These are phyloP conservation scores for Fusarium phyllophilum DNA, from an alignment of 2,329 filamentous ascomycete species.

Conservation along the genomic window DNA sequence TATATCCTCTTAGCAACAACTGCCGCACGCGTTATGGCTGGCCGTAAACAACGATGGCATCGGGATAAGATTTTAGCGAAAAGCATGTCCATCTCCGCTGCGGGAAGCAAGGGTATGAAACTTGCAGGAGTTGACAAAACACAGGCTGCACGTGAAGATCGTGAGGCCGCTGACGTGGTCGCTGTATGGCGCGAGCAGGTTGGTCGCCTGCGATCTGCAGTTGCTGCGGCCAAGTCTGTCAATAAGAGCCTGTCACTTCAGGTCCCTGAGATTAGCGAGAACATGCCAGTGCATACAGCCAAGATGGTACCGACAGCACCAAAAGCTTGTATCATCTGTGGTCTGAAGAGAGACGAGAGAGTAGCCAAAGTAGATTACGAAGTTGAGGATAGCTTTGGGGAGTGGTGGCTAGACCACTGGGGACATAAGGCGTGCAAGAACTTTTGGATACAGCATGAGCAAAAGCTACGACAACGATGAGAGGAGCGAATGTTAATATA, in stretches of 20 bases:
- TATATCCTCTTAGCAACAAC: constrained; percentile 74
- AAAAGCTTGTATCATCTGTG: constrained; percentile 85
- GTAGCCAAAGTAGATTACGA: constrained; percentile 78
- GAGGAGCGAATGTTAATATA: neutral
- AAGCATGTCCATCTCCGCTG: constrained; percentile 86
- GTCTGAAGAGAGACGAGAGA: constrained; percentile 87
- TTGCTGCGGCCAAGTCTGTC: constrained; percentile 72
- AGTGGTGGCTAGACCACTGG: constrained; percentile 96
- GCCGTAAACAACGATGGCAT: constrained; percentile 89
- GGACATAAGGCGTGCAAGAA: constrained; percentile 81
- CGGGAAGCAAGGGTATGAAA: constrained; percentile 88
- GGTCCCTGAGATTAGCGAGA: constrained; percentile 77
- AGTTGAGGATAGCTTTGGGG: constrained; percentile 90
- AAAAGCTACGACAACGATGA: constrained; percentile 73
- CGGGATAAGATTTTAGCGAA: constrained; percentile 86
- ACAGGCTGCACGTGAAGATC: constrained; percentile 83
- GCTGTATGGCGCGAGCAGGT: constrained; percentile 79
- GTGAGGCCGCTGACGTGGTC: constrained; percentile 83
- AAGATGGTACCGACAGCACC: constrained; percentile 79
- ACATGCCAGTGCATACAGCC: constrained; percentile 73
- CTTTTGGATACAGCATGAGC: constrained; percentile 86
- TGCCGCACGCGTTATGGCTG: constrained; percentile 83
- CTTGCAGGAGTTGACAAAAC: constrained; percentile 85
- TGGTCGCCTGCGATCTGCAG: constrained; percentile 76
- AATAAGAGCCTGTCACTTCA: constrained; percentile 59